Percentiles rank a stretch among this genome's conserved stretches.
Evolutionary conservation across 495 filamentous ascomycete genomes (phyloP).

Genomic region (Tetracladium setigerum): DNA sequence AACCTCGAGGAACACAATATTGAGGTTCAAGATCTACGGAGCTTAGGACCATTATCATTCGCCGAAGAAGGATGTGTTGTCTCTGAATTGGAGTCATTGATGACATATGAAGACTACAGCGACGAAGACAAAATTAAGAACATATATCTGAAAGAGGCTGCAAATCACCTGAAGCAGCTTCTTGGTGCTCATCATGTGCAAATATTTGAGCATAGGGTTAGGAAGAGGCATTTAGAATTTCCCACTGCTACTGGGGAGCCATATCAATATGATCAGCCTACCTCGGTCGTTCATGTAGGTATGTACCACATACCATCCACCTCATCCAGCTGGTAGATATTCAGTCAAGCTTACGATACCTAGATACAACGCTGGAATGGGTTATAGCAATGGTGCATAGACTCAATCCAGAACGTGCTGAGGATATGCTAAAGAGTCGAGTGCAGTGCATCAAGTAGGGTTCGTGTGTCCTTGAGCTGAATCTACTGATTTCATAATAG

Average conservation of each 20-base stretch:
- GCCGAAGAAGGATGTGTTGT: neutral
- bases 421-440: too few species aligned
- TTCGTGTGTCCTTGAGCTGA: too few species aligned
- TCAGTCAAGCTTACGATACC: too few species aligned
- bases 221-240: neutral
- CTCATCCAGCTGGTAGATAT: too few species aligned
- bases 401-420: too few species aligned
- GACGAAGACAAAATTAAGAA: neutral
- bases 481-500: too few species aligned
- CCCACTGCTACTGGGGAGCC: neutral
- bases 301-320: neutral
- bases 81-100: neutral
- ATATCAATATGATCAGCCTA: neutral
- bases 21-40: neutral
- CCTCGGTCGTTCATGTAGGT: neutral
- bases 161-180: neutral
- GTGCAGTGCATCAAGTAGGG: too few species aligned
- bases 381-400: too few species aligned
- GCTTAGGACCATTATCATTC: neutral
- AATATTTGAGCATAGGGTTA: neutral
- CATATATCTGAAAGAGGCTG: neutral
- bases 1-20: conserved; percentile 1
- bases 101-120: neutral
- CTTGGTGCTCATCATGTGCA: neutral
- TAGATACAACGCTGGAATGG: too few species aligned